Percentiles rank a stretch among this genome's conserved stretches.
Evolutionary conservation across 441 rosid genomes (phyloP).

Genomic region (Raphanus hybrid): DNA sequence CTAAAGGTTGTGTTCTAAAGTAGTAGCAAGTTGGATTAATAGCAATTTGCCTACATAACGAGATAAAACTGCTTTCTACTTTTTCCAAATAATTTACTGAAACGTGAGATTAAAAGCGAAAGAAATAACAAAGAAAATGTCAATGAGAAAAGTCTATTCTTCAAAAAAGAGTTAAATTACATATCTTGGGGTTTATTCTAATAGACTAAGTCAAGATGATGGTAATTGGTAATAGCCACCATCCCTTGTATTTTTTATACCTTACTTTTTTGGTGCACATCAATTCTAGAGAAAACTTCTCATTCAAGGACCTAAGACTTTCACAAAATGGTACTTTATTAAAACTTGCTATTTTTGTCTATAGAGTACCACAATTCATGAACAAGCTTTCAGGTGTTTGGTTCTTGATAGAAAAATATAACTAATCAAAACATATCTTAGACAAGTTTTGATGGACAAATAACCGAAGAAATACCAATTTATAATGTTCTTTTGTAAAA

Average conservation of each 20-base stretch:
- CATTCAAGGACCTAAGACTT: background rate
- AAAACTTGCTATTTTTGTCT: background rate
- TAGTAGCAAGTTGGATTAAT: slow-evolving; percentile 1
- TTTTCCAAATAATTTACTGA: background rate
- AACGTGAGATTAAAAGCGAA: background rate
- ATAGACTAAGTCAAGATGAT: background rate
- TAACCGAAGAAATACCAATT: background rate
- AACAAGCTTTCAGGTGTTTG: too few species aligned
- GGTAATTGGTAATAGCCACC: slow-evolving; percentile 37
- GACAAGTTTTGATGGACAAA: too few species aligned
- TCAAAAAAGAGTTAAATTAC: background rate
- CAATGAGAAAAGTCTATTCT: background rate
- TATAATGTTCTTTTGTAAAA: background rate
- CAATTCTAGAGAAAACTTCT: background rate
- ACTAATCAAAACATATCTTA: too few species aligned
- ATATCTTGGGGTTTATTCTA: background rate
- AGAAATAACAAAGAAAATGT: background rate
- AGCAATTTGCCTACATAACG: background rate
- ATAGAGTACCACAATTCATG: too few species aligned
- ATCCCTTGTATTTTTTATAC: background rate
- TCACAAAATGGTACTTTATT: background rate
- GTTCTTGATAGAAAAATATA: too few species aligned
- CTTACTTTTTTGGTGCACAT: background rate
- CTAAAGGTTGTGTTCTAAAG: background rate
- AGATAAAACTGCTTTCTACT: background rate